A percentile compares a stretch with the other conserved stretches of the same genome.
These are phyloP conservation scores for Penstemon eatonii DNA, from an alignment of 257 asterid genomes.

Conservation along the genomic window DNA sequence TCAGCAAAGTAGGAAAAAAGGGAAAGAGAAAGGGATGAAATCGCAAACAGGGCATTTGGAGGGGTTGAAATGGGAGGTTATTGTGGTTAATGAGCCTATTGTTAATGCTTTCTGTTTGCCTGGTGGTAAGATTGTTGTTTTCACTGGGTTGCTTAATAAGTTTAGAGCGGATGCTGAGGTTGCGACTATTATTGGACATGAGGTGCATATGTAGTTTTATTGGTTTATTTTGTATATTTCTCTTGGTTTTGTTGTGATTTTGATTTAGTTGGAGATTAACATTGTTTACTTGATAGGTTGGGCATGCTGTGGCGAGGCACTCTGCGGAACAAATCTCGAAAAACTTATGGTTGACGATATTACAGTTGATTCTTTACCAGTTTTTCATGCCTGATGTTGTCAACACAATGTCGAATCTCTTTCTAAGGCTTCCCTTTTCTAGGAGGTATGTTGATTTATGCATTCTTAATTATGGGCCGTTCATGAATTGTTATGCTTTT, in stretches of 20 bases:
- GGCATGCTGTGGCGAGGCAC: constrained; percentile 94
- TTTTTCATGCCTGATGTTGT: constrained; percentile 87
- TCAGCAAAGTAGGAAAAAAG: constrained; percentile 69
- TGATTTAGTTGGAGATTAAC: constrained; percentile 17
- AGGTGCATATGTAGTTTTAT: constrained; percentile 42
- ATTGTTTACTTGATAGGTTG: constrained; percentile 57
- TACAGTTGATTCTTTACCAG: constrained; percentile 75
- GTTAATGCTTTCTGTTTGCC: constrained; percentile 85
- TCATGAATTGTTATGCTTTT: constrained; percentile 2
- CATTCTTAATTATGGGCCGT: constrained; percentile 1
- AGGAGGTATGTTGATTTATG: constrained; percentile 55
- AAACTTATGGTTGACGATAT: constrained; percentile 72
- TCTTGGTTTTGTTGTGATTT: constrained; percentile 1
- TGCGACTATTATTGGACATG: constrained; percentile 87
- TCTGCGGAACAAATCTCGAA: constrained; percentile 82
- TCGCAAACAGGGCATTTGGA: constrained; percentile 66
- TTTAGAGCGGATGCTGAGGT: constrained; percentile 79
- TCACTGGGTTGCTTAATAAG: constrained; percentile 80
- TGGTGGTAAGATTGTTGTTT: constrained; percentile 97
- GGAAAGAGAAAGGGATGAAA: constrained; percentile 53
- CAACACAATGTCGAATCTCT: constrained; percentile 71
- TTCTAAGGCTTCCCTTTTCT: constrained; percentile 89
- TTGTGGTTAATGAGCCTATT: constrained; percentile 71
- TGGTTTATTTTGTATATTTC: background rate
- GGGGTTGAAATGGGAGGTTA: constrained; percentile 89